Percentiles rank a stretch among this genome's conserved stretches.
Conservation (phyloP, 352 stramenopile species). For the Pythium graminicola region DNA sequence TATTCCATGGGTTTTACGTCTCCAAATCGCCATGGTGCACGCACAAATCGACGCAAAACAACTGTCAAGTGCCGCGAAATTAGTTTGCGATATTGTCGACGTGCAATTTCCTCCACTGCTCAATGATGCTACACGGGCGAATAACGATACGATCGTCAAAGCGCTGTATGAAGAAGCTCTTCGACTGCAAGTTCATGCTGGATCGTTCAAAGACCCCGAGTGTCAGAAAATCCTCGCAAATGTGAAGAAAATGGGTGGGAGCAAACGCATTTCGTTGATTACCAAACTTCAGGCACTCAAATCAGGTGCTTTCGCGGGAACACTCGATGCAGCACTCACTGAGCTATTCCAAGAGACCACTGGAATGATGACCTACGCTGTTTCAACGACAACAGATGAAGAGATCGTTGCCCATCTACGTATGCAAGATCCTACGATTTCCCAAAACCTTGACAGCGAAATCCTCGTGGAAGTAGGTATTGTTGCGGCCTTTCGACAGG, state of each 20-base stretch:
- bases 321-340: constrained; percentile 37
- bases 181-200: constrained; percentile 60
- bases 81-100: constrained; percentile 64
- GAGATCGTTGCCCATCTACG: constrained; percentile 35
- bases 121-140: constrained; percentile 21
- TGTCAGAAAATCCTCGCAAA: constrained; percentile 68
- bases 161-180: constrained; percentile 62
- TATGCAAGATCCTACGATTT: constrained; percentile 22
- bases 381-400: constrained; percentile 24
- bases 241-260: constrained; percentile 39
- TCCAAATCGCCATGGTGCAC: constrained; percentile 66
- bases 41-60: constrained; percentile 65
- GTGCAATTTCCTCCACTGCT: constrained; percentile 42
- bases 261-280: constrained; percentile 37
- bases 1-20: constrained; percentile 48
- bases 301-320: constrained; percentile 33
- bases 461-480: constrained; percentile 52
- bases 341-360: constrained; percentile 64
- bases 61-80: constrained; percentile 43
- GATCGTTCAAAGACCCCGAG: constrained; percentile 65
- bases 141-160: constrained; percentile 23
- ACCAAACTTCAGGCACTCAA: constrained; percentile 66
- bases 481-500: constrained; percentile 35
- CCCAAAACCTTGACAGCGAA: constrained; percentile 45
- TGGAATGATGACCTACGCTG: constrained; percentile 31